These are phyloP conservation scores for Camellia japonica DNA, from an alignment of 148 eudicot species.

Conservation along the genomic window DNA sequence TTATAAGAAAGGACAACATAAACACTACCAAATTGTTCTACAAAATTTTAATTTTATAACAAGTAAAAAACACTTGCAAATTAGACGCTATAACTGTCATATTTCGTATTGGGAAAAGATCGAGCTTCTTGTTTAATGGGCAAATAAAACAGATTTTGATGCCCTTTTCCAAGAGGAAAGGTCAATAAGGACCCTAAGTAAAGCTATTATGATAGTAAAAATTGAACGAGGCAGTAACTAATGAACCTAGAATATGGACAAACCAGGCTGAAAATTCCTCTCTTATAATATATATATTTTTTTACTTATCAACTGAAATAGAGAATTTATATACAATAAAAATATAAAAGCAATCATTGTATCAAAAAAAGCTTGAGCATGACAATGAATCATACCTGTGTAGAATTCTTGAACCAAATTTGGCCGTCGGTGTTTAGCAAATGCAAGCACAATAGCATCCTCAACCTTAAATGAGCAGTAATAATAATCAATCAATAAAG, in stretches of 20 bases:
- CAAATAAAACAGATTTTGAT: conserved; percentile 2
- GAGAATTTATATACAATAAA: neutral
- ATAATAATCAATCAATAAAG: neutral
- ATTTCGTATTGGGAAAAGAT: conserved; percentile 4
- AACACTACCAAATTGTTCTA: neutral
- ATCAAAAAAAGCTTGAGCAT: neutral
- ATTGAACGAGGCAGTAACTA: neutral
- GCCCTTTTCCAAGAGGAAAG: neutral
- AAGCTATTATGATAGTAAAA: neutral
- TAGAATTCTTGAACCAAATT: conserved; percentile 51
- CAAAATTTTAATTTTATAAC: neutral
- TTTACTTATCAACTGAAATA: neutral
- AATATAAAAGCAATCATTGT: neutral
- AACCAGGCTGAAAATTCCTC: neutral
- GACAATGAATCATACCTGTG: conserved; percentile 40
- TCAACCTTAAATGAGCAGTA: conserved; percentile 58
- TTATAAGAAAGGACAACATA: neutral
- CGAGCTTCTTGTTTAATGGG: neutral
- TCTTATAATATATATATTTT: neutral
- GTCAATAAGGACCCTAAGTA: neutral
- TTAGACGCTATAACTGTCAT: neutral
- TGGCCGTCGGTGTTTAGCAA: conserved; percentile 72
- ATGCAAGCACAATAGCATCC: conserved; percentile 84
- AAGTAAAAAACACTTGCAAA: neutral
- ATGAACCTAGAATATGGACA: neutral